These are phyloP conservation scores for Barnettozyma salicaria DNA, from an alignment of 805 yeast genomes.

Conservation along the genomic window DNA sequence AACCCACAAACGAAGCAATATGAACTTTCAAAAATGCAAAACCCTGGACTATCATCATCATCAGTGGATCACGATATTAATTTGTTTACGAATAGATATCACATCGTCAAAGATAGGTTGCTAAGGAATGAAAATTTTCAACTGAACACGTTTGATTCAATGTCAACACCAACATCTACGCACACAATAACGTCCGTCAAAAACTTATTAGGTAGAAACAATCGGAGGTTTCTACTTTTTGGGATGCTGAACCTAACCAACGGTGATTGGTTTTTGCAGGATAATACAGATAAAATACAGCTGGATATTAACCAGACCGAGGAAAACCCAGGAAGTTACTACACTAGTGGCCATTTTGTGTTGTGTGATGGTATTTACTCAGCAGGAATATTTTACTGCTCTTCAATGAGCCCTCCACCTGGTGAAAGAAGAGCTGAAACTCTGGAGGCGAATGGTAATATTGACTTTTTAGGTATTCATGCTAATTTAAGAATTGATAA, in stretches of 20 bases:
- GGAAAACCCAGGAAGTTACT: conserved; percentile 60
- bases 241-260: conserved; percentile 65
- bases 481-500: conserved; percentile 55
- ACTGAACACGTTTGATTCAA: conserved; percentile 28
- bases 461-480: conserved; percentile 60
- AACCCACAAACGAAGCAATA: conserved; percentile 60
- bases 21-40: conserved; percentile 28
- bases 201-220: conserved; percentile 81
- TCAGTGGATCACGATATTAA: conserved; percentile 30
- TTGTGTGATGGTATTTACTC: conserved; percentile 83
- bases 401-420: conserved; percentile 80
- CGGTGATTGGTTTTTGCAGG: conserved; percentile 76
- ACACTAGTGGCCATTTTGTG: conserved; percentile 68
- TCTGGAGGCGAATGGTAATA: conserved; percentile 65
- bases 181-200: conserved; percentile 62
- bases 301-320: conserved; percentile 57
- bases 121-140: conserved; percentile 74
- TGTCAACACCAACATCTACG: conserved; percentile 26
- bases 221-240: conserved; percentile 64
- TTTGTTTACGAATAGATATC: conserved; percentile 49
- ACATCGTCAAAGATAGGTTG: conserved; percentile 62
- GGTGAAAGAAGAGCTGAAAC: conserved; percentile 68
- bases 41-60: conserved; percentile 24
- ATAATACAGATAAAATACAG: conserved; percentile 61
- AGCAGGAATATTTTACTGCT: conserved; percentile 62